phyloP scores from a whole-genome alignment of 805 yeast species.

The Candida awuae region DNA sequence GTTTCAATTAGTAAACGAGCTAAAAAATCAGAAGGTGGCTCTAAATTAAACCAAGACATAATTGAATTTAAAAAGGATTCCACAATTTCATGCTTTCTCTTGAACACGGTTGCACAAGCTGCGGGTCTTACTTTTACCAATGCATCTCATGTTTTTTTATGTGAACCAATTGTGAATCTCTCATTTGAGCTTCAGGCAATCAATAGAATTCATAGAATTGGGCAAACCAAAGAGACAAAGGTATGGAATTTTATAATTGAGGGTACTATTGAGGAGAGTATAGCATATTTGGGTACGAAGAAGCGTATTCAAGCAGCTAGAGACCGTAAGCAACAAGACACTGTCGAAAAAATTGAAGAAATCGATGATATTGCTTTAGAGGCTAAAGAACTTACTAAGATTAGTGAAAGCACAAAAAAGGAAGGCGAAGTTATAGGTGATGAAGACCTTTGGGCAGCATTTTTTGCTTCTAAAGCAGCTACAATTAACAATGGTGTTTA shows the following conservation, averaged over 20 bases:
- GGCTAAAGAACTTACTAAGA: constrained; percentile 47
- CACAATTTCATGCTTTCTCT: constrained; percentile 69
- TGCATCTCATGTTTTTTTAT: constrained; percentile 84
- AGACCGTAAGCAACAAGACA: constrained; percentile 19
- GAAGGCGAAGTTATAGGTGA: constrained; percentile 55
- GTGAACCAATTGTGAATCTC: constrained; percentile 88
- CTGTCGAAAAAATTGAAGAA: constrained; percentile 11
- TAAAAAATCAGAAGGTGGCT: neutral
- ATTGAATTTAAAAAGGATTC: constrained; percentile 53
- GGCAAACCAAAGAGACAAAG: constrained; percentile 71
- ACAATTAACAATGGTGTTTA: constrained; percentile 15
- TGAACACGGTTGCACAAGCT: constrained; percentile 81
- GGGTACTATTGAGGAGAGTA: constrained; percentile 83
- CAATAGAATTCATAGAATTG: constrained; percentile 86
- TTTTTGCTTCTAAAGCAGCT: constrained; percentile 35
- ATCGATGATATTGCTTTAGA: constrained; percentile 39
- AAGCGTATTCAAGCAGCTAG: constrained; percentile 42
- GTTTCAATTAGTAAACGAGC: constrained; percentile 8
- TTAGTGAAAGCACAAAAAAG: constrained; percentile 38
- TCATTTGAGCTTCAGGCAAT: constrained; percentile 88
- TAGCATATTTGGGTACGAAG: constrained; percentile 58
- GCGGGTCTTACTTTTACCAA: constrained; percentile 86
- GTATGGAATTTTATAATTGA: constrained; percentile 89
- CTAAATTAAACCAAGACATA: constrained; percentile 31
- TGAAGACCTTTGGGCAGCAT: constrained; percentile 56